These are phyloP conservation scores for Panicum miliaceum DNA, from an alignment of 176 grass and related monocot species.

Conservation along the genomic window DNA sequence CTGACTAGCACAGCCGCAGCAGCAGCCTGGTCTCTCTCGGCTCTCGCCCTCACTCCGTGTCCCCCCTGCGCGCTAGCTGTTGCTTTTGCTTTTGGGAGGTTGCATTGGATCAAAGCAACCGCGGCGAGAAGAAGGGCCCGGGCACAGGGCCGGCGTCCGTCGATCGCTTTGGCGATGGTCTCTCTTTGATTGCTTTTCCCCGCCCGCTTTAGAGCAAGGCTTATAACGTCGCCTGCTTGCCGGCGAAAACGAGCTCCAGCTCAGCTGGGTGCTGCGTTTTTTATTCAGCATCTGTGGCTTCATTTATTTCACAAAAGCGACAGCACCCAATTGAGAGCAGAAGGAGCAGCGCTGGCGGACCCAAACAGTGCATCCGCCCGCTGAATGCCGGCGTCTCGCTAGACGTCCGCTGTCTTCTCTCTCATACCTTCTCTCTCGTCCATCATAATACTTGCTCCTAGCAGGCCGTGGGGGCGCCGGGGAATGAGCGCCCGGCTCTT, in stretches of 20 bases:
- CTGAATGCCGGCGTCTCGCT: too few relatives aligned
- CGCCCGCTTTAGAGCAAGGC: slow-evolving; percentile 50
- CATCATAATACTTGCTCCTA: too few relatives aligned
- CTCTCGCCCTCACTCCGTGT: neutral
- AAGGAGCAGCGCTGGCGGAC: too few relatives aligned
- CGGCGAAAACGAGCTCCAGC: too few relatives aligned
- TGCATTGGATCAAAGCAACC: slow-evolving; percentile 89
- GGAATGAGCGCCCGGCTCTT: slow-evolving; percentile 49
- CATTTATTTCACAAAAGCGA: too few relatives aligned
- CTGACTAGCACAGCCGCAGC: neutral
- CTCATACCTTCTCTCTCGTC: too few relatives aligned
- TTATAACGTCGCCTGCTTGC: too few relatives aligned
- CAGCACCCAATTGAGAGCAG: too few relatives aligned
- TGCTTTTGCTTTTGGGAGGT: slow-evolving; percentile 64
- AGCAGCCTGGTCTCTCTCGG: neutral
- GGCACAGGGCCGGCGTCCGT: slow-evolving; percentile 29
- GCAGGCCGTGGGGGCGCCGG: slow-evolving; percentile 51
- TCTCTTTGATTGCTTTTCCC: slow-evolving; percentile 59
- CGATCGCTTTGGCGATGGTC: slow-evolving; percentile 41
- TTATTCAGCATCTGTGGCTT: too few relatives aligned
- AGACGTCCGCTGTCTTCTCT: too few relatives aligned
- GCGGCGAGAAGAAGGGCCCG: slow-evolving; percentile 12
- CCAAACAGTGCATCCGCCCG: too few relatives aligned
- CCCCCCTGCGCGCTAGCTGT: neutral
- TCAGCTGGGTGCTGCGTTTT: too few relatives aligned